phyloP scores from a whole-genome alignment of 1,284 basidiomycete genomes.

The Ustilago nuda region DNA sequence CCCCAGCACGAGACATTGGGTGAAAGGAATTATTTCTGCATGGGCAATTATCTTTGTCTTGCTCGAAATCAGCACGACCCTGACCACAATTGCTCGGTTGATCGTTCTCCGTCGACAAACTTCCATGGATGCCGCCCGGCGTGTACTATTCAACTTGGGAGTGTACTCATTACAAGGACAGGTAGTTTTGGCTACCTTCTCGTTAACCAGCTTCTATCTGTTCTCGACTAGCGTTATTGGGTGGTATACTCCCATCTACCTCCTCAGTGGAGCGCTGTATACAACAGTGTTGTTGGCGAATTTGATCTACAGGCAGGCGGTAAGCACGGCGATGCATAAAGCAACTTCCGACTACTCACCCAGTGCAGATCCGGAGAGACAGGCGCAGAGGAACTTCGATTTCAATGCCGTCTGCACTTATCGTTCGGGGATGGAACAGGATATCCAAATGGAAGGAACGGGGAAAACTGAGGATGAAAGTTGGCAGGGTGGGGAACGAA shows the following conservation, averaged over 20 bases:
- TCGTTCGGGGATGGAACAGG: background rate
- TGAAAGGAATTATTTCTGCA: slow-evolving; percentile 21
- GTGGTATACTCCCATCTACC: slow-evolving; percentile 34
- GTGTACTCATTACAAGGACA: slow-evolving; percentile 43
- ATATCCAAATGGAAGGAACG: background rate
- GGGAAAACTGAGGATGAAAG: too few species aligned
- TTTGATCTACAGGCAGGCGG: slow-evolving; percentile 25
- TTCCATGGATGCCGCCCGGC: slow-evolving; percentile 18
- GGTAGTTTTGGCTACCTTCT: slow-evolving; percentile 11
- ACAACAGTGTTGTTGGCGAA: slow-evolving; percentile 34
- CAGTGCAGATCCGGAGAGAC: background rate
- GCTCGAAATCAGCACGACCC: slow-evolving; percentile 26
- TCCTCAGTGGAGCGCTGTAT: slow-evolving; percentile 23
- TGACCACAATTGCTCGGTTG: slow-evolving; percentile 27
- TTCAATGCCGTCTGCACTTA: slow-evolving; percentile 5
- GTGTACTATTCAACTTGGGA: slow-evolving; percentile 24
- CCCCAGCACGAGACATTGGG: slow-evolving; percentile 1
- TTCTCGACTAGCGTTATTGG: slow-evolving; percentile 17
- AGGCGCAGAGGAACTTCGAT: background rate
- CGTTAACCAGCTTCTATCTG: slow-evolving; percentile 19
- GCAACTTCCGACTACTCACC: slow-evolving; percentile 5
- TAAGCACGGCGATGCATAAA: slow-evolving; percentile 14
- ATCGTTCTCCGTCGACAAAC: slow-evolving; percentile 15
- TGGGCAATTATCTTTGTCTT: slow-evolving; percentile 30
- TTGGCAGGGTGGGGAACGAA: too few species aligned